Evolutionary conservation across 2,329 filamentous ascomycete species (phyloP), one percentile per base, ranked within the genome.

Genomic region (Penicillium aurantiogriseum): DNA sequence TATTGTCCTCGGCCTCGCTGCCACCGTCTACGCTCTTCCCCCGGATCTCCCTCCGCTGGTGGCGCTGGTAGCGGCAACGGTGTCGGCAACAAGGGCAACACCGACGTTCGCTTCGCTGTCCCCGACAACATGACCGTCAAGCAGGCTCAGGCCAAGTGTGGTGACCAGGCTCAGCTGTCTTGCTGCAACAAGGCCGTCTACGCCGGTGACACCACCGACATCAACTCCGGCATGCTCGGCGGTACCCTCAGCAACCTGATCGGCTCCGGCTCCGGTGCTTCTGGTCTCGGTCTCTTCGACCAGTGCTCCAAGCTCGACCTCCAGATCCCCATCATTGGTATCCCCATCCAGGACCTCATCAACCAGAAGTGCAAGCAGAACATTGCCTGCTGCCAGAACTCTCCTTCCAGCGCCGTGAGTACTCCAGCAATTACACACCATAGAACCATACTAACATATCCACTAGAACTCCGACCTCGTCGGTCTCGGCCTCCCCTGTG

Each of bases 331-430:
- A 51, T 74, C 54, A 62, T 74, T 53, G 70, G 56, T 55, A 48
- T 74, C 43, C 57, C 60, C 51, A 17, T 71, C 51, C 63, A 69
- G 64, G 72, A 74, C 25, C 55, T 74, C 35, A 51, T 74, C 69
- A 74, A 71, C 71, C 63, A 70, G 69, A 63, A 74, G 64, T 75
- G 73, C 73, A 69, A 74, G 70, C 69, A 73, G 67, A 74, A 74
- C 71, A 74, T 74, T 64, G 71, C 72, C 51, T 75, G 73, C 58
- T 75, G 73, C 71, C 71, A 74, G 72, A 67, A 70, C 63, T 70
- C 70, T 53, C 63, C 66, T 27, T 65, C 67, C 64, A 59, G 59
- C 51, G 69, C 71, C 61, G 69, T 72, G 39, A 63, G 70, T 69
- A 40, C 21, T 5, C 5, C 4, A 1, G 4, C 3, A 5, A 0